Evolutionary conservation across 331 rosid species (phyloP).

Genomic region (Erythrophleum ivorense): DNA sequence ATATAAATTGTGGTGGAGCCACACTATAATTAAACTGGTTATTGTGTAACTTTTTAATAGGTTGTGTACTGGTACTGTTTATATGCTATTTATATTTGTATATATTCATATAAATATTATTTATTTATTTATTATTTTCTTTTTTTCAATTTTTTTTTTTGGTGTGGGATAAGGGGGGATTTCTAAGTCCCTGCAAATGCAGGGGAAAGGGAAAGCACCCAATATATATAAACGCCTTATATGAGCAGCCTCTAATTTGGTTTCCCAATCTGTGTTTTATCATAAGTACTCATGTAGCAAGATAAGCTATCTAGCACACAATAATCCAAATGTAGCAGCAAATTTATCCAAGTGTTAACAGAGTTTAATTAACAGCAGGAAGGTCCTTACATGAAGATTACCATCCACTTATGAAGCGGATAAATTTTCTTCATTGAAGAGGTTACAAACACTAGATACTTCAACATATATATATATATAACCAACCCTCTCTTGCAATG

Average conservation of each 20-base stretch:
- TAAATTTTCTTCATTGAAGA: conserved; percentile 61
- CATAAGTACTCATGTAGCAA: too few relatives aligned
- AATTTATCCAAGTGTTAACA: neutral
- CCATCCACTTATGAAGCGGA: conserved; percentile 66
- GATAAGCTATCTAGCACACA: neutral
- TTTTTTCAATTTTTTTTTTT: too few relatives aligned
- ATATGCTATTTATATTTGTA: too few relatives aligned
- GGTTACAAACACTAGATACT: neutral
- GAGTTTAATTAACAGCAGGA: conserved; percentile 3
- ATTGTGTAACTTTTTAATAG: too few relatives aligned
- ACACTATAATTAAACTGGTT: too few relatives aligned
- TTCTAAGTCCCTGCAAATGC: too few relatives aligned
- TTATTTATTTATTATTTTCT: too few relatives aligned
- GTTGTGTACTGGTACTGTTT: too few relatives aligned
- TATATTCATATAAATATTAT: too few relatives aligned
- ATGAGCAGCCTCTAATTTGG: neutral
- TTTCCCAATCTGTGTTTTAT: neutral
- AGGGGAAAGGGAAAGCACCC: too few relatives aligned
- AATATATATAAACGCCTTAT: neutral
- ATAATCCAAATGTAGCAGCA: neutral
- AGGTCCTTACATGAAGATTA: conserved; percentile 34
- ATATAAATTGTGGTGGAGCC: neutral
- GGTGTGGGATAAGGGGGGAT: too few relatives aligned
- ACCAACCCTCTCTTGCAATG: conserved; percentile 31
- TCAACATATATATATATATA: neutral